Evolutionary conservation across 768 basidiomycete species (phyloP), one percentile per base, ranked within the genome.

Genomic region (Dioszegia aurantiaca): DNA sequence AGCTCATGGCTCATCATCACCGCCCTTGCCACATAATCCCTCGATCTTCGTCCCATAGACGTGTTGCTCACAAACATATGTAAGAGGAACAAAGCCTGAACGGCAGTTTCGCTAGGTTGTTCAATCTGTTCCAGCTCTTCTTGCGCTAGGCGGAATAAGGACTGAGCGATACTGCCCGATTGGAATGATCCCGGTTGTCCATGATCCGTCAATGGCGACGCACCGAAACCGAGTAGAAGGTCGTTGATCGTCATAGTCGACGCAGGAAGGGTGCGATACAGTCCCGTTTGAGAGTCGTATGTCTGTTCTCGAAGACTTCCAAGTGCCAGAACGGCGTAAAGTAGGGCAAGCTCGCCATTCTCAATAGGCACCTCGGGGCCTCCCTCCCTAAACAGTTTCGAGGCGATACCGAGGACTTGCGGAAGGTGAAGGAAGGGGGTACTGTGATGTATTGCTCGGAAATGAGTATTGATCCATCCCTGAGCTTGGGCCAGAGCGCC

Each of bases 21-120:
- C 12, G 62, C 62, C 33, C 62, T 24, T 11, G 62, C 62, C 30
- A 63, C 62, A 24, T 53, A 63, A 37, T 63, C 62, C 24, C 62
- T 44, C n/a, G 62, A 63, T 39, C 58, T 26, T 21, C 62, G 23
- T 3, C 58, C 55, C 58, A 63, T 57, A 3, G 58, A 59, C 0
- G 62, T 63, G n/a, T 63, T 63, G 44, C 62, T 59, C 31, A 60
- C 52, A 47, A 54, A 63, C 23, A 58, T 63, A 48, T 63, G 62
- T 1, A 63, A 48, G 17, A 63, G 31, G 48, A 59, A 59, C 31
- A 63, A 46, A 1, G 62, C 58, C 49, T 63, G 62, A 16, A 63
- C 62, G 16, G 62, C 62, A 23, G 33, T 23, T 36, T 63, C 62
- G 26, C 40, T 43, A 21, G 62, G 62, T 19, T 54, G 28, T 5